Base-by-base conservation (phyloP, 2,329 filamentous ascomycete species). In the Fusarium sp. region DNA sequence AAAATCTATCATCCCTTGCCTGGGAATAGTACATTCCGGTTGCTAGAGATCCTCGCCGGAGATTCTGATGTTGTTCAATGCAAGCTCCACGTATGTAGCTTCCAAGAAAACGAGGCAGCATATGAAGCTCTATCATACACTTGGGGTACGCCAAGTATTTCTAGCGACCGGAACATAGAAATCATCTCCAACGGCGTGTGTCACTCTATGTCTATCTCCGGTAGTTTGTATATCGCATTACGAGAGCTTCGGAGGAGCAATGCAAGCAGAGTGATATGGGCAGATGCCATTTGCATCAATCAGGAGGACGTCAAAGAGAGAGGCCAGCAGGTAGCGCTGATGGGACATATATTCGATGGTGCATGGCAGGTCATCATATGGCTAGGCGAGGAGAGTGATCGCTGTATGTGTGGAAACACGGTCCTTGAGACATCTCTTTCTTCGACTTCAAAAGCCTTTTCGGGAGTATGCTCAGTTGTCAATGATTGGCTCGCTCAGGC, bases 361-460 rank as follows among this genome's bases (percentile, higher is more conserved):
- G 41, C 39, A 0, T 48, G 39, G 42, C 55, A 37, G n/a, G 31
- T 46, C 0, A 1, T 58, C 4, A 1, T 48, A 0, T 48, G 55
- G 55, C 6, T 58, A 0, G 55, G 55, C 1, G 41, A 37, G 4
- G 31, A 29, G 10, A 21, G 0, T 0, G 29, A 46, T 10, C 31
- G 10, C 2, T 54, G 51, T 4, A 3, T 9, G 3, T 39, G 51
- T 19, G 51, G 35, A 14, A 14, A 31, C 0, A 42, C 27, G 0
- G 6, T 42, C 2, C 37, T 42, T 15, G 6, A 19, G 1, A 4
- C 11, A 15, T 42, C 52, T 9, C 37, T 31, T 19, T 31, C 21
- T 0, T 41, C 37, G 0, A 1, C 9, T 3, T 31, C 37, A 11
- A 4, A 42, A 0, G 27, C 16, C 0, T 55, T 55, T 1, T n/a